Evolutionary conservation across 2,329 filamentous ascomycete genomes (phyloP), one percentile per base, ranked within the genome.

Genomic region (Claviceps sp.): DNA sequence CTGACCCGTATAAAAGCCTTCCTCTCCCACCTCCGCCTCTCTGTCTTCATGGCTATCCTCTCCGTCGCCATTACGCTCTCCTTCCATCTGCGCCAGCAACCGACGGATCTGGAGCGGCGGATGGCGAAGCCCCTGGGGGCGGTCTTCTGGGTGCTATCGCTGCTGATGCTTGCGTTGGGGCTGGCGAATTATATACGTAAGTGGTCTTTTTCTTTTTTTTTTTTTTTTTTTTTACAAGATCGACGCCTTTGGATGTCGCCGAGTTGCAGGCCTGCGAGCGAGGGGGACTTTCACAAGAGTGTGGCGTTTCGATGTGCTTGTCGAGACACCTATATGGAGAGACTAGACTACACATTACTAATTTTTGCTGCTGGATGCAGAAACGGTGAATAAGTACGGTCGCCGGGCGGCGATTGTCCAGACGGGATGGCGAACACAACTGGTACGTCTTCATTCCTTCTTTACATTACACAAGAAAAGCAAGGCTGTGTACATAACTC

Each of bases 21-120:
- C 64, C 82, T 97, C 30, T 93, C 91, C 2, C 96, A 93, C 77
- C 80, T 97, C 19, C 83, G 90, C 4, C 78, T 97, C 2, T 84
- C 87, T 37, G 80, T 95, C 60, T 95, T 95, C 71, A 90, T 97
- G 78, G 82, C 89, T 57, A 75, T 98, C 50, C 89, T 97, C 8
- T 81, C 87, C 30, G 80, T 95, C 37, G 91, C 93, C 49, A 95
- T 98, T 58, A 82, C 95, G 10, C 76, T 96, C 49, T 95, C 88
- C 14, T 98, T 98, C 66, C 91, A 98, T 63, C 76, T 98, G 48
- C 90, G 89, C 62, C 73, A 74, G 17, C 70, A 82, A 60, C 87
- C 93, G 0, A 79, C 81, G 0, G 63, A 71, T 0, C 66, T 88
- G 14, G 93, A 98, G 71, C 73, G 80, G 54, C 79, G 78, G 44